Evolutionary conservation across 2,329 filamentous ascomycete species (phyloP), one percentile per base, ranked within the genome.

Genomic region (Aspergillus sp.): DNA sequence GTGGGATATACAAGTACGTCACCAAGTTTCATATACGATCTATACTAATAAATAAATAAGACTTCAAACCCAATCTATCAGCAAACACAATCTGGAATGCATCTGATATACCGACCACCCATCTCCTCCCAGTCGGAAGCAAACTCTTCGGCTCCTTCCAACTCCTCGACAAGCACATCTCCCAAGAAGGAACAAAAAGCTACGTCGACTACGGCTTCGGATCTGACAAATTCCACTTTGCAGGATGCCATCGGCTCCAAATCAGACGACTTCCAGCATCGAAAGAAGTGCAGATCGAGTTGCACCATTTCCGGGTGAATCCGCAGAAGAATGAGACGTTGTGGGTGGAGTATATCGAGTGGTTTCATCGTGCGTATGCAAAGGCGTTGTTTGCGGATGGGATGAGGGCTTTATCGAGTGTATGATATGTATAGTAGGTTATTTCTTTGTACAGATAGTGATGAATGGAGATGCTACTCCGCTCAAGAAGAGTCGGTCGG

Each of bases 181-280:
- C 43, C 4, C 3, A 8, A 12, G 31, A 45, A 13, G 6, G 37
- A 31, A 19, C 6, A 32, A 10, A 29, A 33, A 52, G 48, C n/a
- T 50, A 48, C 13, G 45, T 52, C 9, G 48, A 50, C 29, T 52
- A 50, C 32, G 48, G 48, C 33, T 52, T 48, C 30, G 50, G 50
- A 2, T 52, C 50, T 2, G 48, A 52, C 33, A 26, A 39, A 8
- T 45, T 11, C 11, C 28, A 28, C 5, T 52, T 52, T 12, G 41
- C 40, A 8, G 50, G 50, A 10, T 52, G 48, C 8, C 50, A 52
- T 37, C 40, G 50, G 9, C 44, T 52, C 31, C 50, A 48, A 6
- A 46, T 50, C 27, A 46, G 43, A n/a, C 28, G 45, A 33, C 27
- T 46, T 6, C 36, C 39, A 10, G 12, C n/a, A 12, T 32, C 43